Base-by-base conservation (phyloP, 371 early-diverging fungal species). In the Haplosporangium sp. region DNA sequence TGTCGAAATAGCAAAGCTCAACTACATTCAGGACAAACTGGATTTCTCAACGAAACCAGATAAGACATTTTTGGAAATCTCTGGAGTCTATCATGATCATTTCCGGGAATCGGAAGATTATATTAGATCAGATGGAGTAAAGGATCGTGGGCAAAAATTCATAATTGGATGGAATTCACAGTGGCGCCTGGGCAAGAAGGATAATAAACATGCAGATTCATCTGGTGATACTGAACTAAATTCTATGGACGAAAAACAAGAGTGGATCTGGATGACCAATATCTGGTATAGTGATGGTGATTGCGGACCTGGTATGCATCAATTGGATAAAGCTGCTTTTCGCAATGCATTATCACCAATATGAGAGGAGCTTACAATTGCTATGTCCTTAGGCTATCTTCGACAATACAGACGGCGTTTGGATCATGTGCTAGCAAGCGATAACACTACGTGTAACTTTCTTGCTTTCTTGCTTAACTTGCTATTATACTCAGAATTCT, bases 231-330 rank as follows among this genome's bases (percentile, higher is more conserved):
- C 2, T 37, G 42, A 6, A 39, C 15, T 45, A 11, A 7, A 35
- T 27, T 8, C 6, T 3, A 52, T 17, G 4, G 56, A 56, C 27
- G 45, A 57, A 17, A 59, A 35, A 5, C 44, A 71, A 15, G 59
- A 60, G 9, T 81, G 82, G 82, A 52, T 75, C 19, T 81, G 82
- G 82, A 68, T 81, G 75, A 81, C 82, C 4, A 75, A 67, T 65
- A 61, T 81, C 9, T 75, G 69, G 71, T 48, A 69, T 40, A 60
- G 48, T 11, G 66, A 67, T n/a, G 62, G 67, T 17, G 63, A 71
- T 1, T 81, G 75, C 66, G 75, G 82, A n/a, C 64, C 82, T 61
- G 82, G 82, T 74, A 71, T 40, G 42, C 9, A 1, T 35, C 39
- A 39, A n/a, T 50, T n/a, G n/a, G 15, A 44, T 4, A 15, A 9